phyloP scores from a whole-genome alignment of 1,284 basidiomycete genomes.

The Pseudozyma tsukubaensis region DNA sequence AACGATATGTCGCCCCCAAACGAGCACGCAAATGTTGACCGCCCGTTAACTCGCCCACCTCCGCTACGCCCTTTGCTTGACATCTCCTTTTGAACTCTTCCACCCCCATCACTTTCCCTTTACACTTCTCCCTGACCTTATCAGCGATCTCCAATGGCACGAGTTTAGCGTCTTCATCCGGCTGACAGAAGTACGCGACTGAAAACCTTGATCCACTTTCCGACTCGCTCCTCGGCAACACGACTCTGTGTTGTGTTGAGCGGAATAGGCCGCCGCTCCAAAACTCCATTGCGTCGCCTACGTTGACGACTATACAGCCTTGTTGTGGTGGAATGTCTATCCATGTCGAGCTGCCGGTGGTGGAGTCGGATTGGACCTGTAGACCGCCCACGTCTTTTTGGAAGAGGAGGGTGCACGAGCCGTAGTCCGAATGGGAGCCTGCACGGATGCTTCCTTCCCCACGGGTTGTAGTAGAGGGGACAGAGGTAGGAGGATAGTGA shows the following conservation, averaged over 20 bases:
- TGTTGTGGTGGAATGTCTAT: conserved; percentile 81
- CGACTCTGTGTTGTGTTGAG: conserved; percentile 60
- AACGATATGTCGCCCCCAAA: conserved; percentile 26
- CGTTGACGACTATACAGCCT: conserved; percentile 84
- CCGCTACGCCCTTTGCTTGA: conserved; percentile 39
- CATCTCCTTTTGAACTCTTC: conserved; percentile 29
- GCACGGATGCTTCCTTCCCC: conserved; percentile 46
- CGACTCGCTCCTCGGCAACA: conserved; percentile 40
- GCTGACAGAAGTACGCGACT: conserved; percentile 61
- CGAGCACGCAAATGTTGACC: conserved; percentile 50
- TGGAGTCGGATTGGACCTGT: conserved; percentile 72
- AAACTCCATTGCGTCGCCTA: conserved; percentile 78
- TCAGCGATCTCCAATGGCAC: conserved; percentile 31
- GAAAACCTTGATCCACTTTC: conserved; percentile 54
- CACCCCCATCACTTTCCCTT: conserved; percentile 24
- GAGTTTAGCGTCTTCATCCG: conserved; percentile 49
- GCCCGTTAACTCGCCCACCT: conserved; percentile 38
- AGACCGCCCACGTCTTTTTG: conserved; percentile 86
- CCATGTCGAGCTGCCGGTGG: conserved; percentile 69
- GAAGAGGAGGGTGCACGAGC: conserved; percentile 84
- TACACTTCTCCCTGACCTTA: conserved; percentile 10
- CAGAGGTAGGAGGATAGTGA: conserved; percentile 55
- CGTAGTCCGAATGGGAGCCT: conserved; percentile 75
- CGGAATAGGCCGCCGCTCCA: conserved; percentile 56
- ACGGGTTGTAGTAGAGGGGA: background rate